These are phyloP conservation scores for Populus alba DNA, from an alignment of 345 rosid genomes.

Conservation along the genomic window DNA sequence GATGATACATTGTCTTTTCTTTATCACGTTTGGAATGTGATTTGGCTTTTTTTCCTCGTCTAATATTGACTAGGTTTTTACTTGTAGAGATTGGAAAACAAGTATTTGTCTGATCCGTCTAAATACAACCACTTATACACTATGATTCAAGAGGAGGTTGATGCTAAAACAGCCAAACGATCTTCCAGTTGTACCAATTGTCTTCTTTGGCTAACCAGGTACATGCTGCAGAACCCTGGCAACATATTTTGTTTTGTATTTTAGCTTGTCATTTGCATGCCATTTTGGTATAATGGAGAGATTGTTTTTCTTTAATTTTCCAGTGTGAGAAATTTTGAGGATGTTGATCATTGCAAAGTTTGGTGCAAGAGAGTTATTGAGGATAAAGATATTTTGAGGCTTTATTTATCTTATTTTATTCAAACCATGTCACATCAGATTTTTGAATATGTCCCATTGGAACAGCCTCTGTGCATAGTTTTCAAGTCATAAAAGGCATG, in stretches of 20 bases:
- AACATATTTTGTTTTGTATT: not conserved
- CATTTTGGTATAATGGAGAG: not conserved
- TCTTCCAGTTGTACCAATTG: constrained; percentile 95
- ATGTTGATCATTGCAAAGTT: not conserved
- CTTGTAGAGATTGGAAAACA: constrained; percentile 79
- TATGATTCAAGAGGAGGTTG: constrained; percentile 76
- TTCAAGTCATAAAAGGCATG: not conserved
- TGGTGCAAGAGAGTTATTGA: not conserved
- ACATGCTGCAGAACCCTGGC: not conserved
- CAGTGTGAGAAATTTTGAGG: not conserved
- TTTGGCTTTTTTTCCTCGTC: not conserved
- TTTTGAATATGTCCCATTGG: not conserved
- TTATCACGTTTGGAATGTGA: not conserved
- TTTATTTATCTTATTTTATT: not conserved
- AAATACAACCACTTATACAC: constrained; percentile 64
- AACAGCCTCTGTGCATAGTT: not conserved
- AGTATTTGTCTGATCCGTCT: constrained; percentile 60
- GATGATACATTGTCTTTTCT: not conserved
- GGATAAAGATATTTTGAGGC: not conserved
- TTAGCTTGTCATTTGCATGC: not conserved
- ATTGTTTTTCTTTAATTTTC: not conserved
- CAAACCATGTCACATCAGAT: not conserved
- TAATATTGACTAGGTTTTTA: not conserved
- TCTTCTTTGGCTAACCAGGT: constrained; percentile 97
- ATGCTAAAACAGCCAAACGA: constrained; percentile 66